Evolutionary conservation across 768 basidiomycete species (phyloP), one percentile per base, ranked within the genome.

Genomic region (Exidia glandulosa): DNA sequence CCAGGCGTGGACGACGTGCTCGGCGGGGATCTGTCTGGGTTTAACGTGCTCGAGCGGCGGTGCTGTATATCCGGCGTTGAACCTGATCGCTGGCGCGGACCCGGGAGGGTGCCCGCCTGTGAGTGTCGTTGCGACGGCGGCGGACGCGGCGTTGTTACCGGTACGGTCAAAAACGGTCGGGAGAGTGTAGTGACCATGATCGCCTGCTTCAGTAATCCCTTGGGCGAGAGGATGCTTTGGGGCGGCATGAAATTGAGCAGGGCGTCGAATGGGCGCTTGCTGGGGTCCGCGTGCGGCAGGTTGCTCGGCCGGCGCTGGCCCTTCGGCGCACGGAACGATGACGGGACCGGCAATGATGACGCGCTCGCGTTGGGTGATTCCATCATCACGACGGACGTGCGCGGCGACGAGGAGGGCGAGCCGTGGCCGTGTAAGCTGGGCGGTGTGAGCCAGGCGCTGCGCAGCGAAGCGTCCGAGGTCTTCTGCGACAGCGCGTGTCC

Each of bases 401-500:
- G 52, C 27, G 48, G 30, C 6, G 59, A 59, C 31, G 10, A 33
- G 59, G 23, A 19, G 16, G 36, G 52, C 31, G n/a, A 59, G 10
- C 16, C 48, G 7, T 10, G 33, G 29, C 32, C 41, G 48, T 33
- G 32, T 32, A 33, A 33, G 33, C 50, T 59, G 32, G 32, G 48
- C 16, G 36, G 59, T 30, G 41, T 37, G 5, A 29, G 25, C 34
- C 27, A 52, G 25, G 25, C 25, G 30, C 50, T 83, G 84, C 1
- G 75, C 70, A 32, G 91, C 76, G 66, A 90, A 85, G 64, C 82
- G 80, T 36, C 85, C 79, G 57, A 86, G 70, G 12, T 71, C 66
- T 61, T 88, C 87, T 27, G 25, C 10, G 27, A 12, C 25, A 54
- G 19, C 9, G 25, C 30, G 12, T 23, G 10, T 9, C 36, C 10